Conservation (phyloP, 305 asterid genomes). For the Solanum aculeatissimum region DNA sequence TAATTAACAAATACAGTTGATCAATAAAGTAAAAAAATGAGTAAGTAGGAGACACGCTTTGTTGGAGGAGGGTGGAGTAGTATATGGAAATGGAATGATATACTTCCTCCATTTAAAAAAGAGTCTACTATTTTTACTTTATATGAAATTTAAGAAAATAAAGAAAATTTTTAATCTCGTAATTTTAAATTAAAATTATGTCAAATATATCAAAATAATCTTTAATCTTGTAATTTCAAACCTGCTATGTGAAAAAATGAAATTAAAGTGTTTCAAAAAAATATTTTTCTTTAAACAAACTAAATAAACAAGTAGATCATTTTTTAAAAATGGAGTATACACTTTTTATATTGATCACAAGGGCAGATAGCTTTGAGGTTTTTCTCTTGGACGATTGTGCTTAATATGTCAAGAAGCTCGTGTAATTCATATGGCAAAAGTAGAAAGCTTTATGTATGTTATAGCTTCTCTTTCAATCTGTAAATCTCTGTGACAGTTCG, state of each 20-base stretch:
- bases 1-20: neutral
- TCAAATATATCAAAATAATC: no score
- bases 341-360: neutral
- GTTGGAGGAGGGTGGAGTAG: neutral
- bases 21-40: neutral
- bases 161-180: no score
- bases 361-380: neutral
- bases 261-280: no score
- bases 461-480: neutral
- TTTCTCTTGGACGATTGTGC: conserved; percentile 21
- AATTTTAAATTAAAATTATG: no score
- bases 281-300: no score
- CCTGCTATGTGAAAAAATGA: no score
- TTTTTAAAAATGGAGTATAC: neutral
- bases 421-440: conserved; percentile 19
- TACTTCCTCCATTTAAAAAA: no score
- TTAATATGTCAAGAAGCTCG: conserved; percentile 43
- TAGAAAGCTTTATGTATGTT: neutral
- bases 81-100: neutral
- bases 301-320: no score
- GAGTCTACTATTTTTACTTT: no score
- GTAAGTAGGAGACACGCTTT: neutral
- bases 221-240: no score
- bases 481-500: conserved; percentile 25
- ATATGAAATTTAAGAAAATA: no score